These are phyloP conservation scores for Lactarius indigo DNA, from an alignment of 768 basidiomycete species.

Conservation along the genomic window DNA sequence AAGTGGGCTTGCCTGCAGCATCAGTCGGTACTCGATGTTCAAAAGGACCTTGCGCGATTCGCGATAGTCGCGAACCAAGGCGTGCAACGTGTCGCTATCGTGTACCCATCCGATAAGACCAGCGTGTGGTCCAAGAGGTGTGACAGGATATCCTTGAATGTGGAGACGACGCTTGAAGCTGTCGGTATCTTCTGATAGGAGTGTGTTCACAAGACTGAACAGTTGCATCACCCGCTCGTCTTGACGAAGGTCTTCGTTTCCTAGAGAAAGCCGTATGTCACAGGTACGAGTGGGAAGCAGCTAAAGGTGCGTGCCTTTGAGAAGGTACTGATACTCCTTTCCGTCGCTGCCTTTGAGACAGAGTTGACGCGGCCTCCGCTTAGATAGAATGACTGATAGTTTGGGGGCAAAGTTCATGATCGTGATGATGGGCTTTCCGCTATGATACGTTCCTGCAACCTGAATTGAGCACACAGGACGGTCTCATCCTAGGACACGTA, in stretches of 20 bases:
- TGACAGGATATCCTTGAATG: conserved; percentile 92
- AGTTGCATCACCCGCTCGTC: conserved; percentile 99
- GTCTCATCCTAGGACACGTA: conserved; percentile 33
- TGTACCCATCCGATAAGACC: conserved; percentile 95
- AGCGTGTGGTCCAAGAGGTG: conserved; percentile 92
- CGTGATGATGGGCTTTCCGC: conserved; percentile 75
- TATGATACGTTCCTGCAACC: conserved; percentile 80
- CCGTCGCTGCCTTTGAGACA: conserved; percentile 88
- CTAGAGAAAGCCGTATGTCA: conserved; percentile 36
- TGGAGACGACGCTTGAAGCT: conserved; percentile 96
- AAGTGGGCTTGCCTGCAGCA: conserved; percentile 71
- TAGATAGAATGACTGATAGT: conserved; percentile 90
- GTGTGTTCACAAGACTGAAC: conserved; percentile 93
- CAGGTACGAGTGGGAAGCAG: not conserved
- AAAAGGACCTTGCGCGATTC: conserved; percentile 94
- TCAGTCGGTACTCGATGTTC: conserved; percentile 97
- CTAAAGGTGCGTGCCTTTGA: conserved; percentile 66
- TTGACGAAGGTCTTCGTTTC: conserved; percentile 97
- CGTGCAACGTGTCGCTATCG: conserved; percentile 93
- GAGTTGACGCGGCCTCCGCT: conserved; percentile 90
- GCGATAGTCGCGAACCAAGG: conserved; percentile 92
- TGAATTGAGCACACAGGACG: not conserved
- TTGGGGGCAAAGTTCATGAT: conserved; percentile 87
- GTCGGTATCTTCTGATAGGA: conserved; percentile 87
- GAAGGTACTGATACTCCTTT: conserved; percentile 82